Conservation (phyloP, 257 asterid genomes). For the Rehmannia glutinosa region DNA sequence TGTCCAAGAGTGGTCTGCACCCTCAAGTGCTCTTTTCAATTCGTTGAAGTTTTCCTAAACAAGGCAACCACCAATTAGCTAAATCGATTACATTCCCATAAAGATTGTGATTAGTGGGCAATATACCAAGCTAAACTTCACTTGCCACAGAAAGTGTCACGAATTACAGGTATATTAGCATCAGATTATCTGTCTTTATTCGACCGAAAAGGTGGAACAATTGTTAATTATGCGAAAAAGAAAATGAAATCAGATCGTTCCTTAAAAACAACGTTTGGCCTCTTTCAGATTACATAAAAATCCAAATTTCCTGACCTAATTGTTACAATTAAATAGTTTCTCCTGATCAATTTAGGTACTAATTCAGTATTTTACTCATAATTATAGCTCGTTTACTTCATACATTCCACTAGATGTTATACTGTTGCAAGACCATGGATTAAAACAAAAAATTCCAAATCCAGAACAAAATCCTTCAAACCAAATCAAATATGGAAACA, state of each 20-base stretch:
- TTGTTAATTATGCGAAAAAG: not conserved
- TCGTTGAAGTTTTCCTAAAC: conserved; percentile 52
- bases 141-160: not conserved
- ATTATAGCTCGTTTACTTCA: not conserved
- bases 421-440: not conserved
- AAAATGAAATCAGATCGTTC: not conserved
- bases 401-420: not conserved
- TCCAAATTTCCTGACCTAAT: not conserved
- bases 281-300: not conserved
- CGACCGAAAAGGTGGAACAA: not conserved
- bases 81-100: not conserved
- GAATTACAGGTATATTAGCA: not conserved
- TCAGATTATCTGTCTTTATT: not conserved
- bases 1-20: conserved; percentile 76
- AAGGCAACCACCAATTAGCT: not conserved
- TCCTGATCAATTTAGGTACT: not conserved
- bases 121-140: not conserved
- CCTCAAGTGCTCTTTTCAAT: conserved; percentile 54
- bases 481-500: not conserved
- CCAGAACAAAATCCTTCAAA: not conserved
- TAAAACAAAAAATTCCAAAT: not conserved
- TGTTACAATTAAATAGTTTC: not conserved
- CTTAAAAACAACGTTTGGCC: not conserved
- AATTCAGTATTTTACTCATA: not conserved
- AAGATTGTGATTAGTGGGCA: not conserved